phyloP scores from a whole-genome alignment of 192 early-diverging fungal species.

The Entomortierella parvispora region DNA sequence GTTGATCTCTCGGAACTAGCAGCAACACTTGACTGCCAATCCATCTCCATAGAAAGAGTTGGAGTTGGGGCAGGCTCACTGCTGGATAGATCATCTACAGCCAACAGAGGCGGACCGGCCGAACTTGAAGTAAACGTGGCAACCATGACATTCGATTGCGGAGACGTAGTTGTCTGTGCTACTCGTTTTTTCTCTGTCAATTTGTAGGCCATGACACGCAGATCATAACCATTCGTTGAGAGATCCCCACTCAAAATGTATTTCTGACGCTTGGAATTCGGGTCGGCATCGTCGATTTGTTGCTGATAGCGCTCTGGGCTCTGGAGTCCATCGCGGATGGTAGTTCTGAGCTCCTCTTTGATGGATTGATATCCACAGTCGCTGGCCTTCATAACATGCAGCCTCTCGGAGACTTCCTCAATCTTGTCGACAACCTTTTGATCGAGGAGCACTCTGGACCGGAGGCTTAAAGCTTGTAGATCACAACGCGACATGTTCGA shows the following conservation, averaged over 20 bases:
- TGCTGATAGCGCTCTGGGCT: conserved; percentile 8
- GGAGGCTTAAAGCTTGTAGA: no score
- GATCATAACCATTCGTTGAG: conserved; percentile 15
- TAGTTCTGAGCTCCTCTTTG: conserved; percentile 9
- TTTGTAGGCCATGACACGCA: conserved; percentile 23
- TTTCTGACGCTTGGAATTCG: conserved; percentile 1
- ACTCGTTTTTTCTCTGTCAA: conserved; percentile 16
- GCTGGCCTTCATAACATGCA: conserved; percentile 1
- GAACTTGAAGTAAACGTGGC: no score
- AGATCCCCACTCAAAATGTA: conserved; percentile 17
- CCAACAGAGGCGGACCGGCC: no score
- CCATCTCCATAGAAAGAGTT: no score
- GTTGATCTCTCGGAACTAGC: not conserved
- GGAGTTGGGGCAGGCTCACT: conserved; percentile 3
- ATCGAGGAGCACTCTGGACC: not conserved
- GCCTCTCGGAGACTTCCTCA: not conserved
- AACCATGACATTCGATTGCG: no score
- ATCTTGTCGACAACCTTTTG: conserved; percentile 5
- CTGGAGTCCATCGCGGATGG: conserved; percentile 10
- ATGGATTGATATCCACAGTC: no score
- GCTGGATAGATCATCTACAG: conserved; percentile 13
- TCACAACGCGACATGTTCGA: not conserved
- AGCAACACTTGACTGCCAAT: no score
- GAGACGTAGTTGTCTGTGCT: no score
- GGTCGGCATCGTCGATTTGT: conserved; percentile 11